Evolutionary conservation across 345 rosid genomes (phyloP).

Genomic region (Crucihimalaya himalaica): DNA sequence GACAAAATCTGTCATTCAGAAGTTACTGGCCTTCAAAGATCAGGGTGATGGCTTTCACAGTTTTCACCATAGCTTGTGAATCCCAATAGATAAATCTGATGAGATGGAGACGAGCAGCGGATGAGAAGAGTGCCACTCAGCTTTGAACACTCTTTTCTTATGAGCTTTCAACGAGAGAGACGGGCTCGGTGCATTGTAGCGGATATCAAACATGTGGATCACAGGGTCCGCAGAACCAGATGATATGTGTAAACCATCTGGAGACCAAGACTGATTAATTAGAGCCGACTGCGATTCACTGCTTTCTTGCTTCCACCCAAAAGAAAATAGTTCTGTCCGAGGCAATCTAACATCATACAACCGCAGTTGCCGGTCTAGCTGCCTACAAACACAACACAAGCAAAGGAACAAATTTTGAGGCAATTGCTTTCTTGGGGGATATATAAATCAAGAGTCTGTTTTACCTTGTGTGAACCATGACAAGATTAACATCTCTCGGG

Average conservation of each 20-base stretch:
- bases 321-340: conserved; percentile 39
- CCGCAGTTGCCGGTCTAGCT: conserved; percentile 40
- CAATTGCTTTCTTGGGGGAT: background rate
- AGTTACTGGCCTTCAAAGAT: background rate
- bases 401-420: background rate
- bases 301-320: conserved; percentile 46
- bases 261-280: conserved; percentile 43
- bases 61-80: conserved; percentile 39
- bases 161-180: conserved; percentile 36
- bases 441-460: conserved; percentile 4
- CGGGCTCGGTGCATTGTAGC: conserved; percentile 37
- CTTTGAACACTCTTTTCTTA: conserved; percentile 43
- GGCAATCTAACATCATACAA: conserved; percentile 42
- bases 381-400: conserved; percentile 30
- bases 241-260: conserved; percentile 43
- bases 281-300: conserved; percentile 42
- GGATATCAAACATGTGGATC: conserved; percentile 43
- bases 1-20: background rate
- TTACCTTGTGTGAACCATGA: conserved; percentile 45
- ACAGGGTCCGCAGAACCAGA: conserved; percentile 43
- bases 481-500: conserved; percentile 38
- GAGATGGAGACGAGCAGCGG: conserved; percentile 41
- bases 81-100: conserved; percentile 40
- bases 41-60: conserved; percentile 1
- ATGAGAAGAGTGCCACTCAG: conserved; percentile 42